Evolutionary conservation across 164 flowering plant genomes (phyloP), one percentile per base, ranked within the genome.

Genomic region (Amborella trichopoda): DNA sequence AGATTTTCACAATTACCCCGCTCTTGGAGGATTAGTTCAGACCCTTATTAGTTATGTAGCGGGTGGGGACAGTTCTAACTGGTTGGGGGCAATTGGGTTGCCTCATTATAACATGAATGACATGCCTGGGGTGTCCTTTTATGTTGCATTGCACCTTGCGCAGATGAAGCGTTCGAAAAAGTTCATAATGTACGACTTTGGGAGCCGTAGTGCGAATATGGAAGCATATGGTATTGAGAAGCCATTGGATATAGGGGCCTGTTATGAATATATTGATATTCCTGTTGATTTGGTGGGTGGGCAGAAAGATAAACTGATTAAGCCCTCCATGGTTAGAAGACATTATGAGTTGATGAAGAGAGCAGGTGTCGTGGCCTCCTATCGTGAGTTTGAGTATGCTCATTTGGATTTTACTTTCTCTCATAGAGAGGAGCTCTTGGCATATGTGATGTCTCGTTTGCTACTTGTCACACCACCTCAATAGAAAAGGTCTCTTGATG

Each of bases 61-160:
- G 18, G 99, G 99, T 40, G 99, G 99, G 10, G 99, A 91, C 60
- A 82, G 99, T 64, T 91, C 99, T 44, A 82, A 91, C 47, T 91
- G 99, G 99, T 75, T 91, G 2, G 99, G 96, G 17, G 96, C 75
- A 21, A 20, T 91, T 1, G 90, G 95, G 3, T 43, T 73, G 41
- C 87, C 99, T 3, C 96, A 91, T 60, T 91, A 91, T 60, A 91
- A 91, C 59, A 91, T 88, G 95, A 73, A 91, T 48, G 94, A 91
- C 64, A 91, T 91, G 96, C 99, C 99, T 0, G 99, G 94, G 26
- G 78, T 91, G 18, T 83, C 99, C 9, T 77, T 78, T 52, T 66
- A 56, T 10, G 95, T 82, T 55, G 91, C 81, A 37, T 75, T 64
- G 39, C 99, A 91, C 63, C 73, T 91, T 25, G 95, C 96, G 10